Evolutionary conservation across 108 stramenopile genomes (phyloP).

Genomic region (Pseudonitzschia multistriata): DNA sequence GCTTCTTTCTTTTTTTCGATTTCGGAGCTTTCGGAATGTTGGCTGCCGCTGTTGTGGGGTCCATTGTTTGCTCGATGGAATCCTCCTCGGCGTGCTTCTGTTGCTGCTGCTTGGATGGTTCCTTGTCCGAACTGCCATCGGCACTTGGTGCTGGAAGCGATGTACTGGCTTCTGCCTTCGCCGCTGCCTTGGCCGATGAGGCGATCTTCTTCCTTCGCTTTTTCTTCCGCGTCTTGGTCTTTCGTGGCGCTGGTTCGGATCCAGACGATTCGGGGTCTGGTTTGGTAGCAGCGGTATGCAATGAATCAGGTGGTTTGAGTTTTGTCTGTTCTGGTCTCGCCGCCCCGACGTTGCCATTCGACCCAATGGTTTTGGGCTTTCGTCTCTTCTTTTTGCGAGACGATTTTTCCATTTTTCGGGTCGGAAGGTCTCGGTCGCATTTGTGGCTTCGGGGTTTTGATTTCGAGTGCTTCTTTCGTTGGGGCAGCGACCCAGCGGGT

Average conservation of each 20-base stretch:
- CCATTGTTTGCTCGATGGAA: not conserved
- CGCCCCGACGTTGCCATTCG: not conserved
- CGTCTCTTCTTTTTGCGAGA: not conserved
- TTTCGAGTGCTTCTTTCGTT: not conserved
- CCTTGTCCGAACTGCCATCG: too few relatives aligned
- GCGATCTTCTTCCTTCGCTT: not conserved
- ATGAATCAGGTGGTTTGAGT: too few relatives aligned
- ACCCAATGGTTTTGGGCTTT: not conserved
- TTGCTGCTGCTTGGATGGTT: too few relatives aligned
- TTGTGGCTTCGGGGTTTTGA: not conserved
- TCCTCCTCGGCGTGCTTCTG: too few relatives aligned
- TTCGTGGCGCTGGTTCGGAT: too few relatives aligned
- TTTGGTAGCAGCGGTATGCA: too few relatives aligned
- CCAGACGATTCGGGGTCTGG: too few relatives aligned
- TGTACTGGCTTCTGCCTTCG: too few relatives aligned
- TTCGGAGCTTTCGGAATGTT: not conserved
- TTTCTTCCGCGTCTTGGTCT: not conserved
- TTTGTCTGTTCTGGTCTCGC: not conserved
- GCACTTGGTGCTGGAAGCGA: too few relatives aligned
- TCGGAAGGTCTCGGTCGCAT: not conserved
- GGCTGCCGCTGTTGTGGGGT: too few relatives aligned
- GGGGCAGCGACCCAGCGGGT: not conserved
- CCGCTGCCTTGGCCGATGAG: not conserved
- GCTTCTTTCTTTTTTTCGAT: not conserved
- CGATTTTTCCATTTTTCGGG: not conserved